phyloP scores from a whole-genome alignment of 2,329 filamentous ascomycete species.

The Aaosphaeria pasadenensis region DNA sequence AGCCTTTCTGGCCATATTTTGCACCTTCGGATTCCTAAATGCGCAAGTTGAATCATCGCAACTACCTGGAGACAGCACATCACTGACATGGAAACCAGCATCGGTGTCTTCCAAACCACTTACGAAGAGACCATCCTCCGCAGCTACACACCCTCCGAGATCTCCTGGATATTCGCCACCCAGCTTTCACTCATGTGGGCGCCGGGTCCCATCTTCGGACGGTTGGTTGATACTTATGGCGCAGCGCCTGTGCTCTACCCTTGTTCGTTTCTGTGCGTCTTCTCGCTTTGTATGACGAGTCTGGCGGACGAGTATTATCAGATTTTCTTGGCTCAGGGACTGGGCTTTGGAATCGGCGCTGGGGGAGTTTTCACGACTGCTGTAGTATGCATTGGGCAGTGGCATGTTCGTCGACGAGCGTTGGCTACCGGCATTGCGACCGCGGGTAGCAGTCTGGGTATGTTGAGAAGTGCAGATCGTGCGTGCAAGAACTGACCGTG shows the following conservation, averaged over 20 bases:
- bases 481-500: neutral
- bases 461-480: neutral
- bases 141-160: conserved; percentile 24
- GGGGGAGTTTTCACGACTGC: conserved; percentile 46
- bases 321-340: conserved; percentile 50
- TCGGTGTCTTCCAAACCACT: conserved; percentile 42
- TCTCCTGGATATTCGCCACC: conserved; percentile 41
- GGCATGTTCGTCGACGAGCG: conserved; percentile 46
- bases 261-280: conserved; percentile 52
- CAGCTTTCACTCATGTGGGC: conserved; percentile 46
- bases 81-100: conserved; percentile 7
- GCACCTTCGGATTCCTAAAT: conserved; percentile 9
- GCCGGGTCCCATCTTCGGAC: conserved; percentile 56
- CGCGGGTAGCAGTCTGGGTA: conserved; percentile 45
- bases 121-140: conserved; percentile 36
- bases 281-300: conserved; percentile 59
- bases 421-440: conserved; percentile 46
- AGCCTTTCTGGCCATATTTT: conserved; percentile 5
- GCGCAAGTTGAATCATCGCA: conserved; percentile 1
- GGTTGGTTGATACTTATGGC: conserved; percentile 59
- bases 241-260: conserved; percentile 51
- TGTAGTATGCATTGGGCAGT: conserved; percentile 39
- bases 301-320: conserved; percentile 52
- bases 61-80: neutral
- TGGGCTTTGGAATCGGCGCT: conserved; percentile 49